Evolutionary conservation across 345 rosid species (phyloP), one percentile per base, ranked within the genome.

Genomic region (Salix koriyanagi): DNA sequence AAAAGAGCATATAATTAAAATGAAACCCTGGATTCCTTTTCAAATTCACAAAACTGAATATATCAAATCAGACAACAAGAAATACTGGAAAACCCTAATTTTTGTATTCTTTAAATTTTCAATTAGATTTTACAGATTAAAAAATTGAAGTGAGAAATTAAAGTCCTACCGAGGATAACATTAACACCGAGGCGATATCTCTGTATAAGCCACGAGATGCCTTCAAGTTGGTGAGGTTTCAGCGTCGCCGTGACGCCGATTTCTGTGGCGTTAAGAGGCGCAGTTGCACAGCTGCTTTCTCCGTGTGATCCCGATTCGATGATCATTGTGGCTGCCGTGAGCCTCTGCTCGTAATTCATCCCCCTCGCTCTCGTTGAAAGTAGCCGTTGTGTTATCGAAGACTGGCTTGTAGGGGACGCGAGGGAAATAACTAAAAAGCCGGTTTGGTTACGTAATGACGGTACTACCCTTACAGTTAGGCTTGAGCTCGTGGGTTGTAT

Each of bases 181-280:
- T 92, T 91, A 88, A 92, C 93, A 77, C 98, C 97, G 68, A 88
- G 89, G 54, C 67, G 76, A 76, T 87, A 91, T 78, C 85, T 85
- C 77, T 89, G 83, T 66, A 94, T 86, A 72, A 94, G 94, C 98
- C 97, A 91, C 8, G 88, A 80, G 72, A 94, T 76, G 68, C 97
- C 98, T 73, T 91, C 92, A 46, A 84, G 81, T 85, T 94, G 98
- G 88, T 92, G 89, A 79, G 90, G 93, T 75, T 94, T 91, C 70
- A 90, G 84, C 48, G 84, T 84, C 46, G 92, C 94, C 65, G 85
- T 86, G 73, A 90, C 86, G 0, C 94, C 93, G 26, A 92, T 76
- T 14, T 83, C 88, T 36, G 80, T 73, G 50, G 75, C 75, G 79
- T 84, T 71, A 13, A 81, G 70, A 66, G 81, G 74, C 61, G 54